A percentile compares a stretch with the other conserved stretches of the same genome.
Evolutionary conservation across 1,284 basidiomycete genomes (phyloP).

Genomic region (Ceratorhiza oryzae-sativae): DNA sequence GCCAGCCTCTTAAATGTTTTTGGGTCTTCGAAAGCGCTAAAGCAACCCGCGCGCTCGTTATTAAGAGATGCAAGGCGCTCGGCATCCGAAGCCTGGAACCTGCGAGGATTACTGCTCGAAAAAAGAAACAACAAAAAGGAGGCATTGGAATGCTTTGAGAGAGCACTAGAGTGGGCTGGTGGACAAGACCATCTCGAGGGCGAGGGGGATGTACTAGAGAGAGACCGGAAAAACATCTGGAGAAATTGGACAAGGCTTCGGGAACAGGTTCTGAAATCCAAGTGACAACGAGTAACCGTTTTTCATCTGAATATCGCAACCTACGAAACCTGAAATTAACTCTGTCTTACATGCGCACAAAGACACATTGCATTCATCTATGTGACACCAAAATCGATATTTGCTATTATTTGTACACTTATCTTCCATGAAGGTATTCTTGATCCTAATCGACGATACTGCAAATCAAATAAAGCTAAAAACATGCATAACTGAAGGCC

Average conservation of each 20-base stretch:
- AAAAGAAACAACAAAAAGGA: constrained; percentile 50
- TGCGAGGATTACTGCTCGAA: constrained; percentile 61
- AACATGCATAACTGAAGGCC: neutral
- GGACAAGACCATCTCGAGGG: constrained; percentile 43
- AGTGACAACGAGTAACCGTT: neutral
- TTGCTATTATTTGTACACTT: neutral
- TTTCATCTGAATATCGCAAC: neutral
- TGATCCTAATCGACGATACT: neutral
- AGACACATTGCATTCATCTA: too few species aligned
- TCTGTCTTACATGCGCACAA: neutral
- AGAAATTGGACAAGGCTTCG: constrained; percentile 29
- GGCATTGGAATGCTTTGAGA: constrained; percentile 64
- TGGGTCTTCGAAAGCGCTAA: constrained; percentile 58
- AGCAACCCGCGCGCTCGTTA: constrained; percentile 63
- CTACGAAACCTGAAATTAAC: neutral
- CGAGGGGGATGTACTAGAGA: constrained; percentile 39
- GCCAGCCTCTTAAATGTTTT: constrained; percentile 57
- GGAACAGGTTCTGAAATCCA: neutral
- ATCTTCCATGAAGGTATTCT: neutral
- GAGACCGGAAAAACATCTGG: constrained; percentile 28
- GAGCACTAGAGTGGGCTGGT: constrained; percentile 70
- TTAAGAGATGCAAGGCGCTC: constrained; percentile 73
- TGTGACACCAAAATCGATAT: neutral
- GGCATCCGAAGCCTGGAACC: constrained; percentile 71
- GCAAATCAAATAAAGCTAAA: neutral